Percentiles rank a stretch among this genome's conserved stretches.
phyloP scores from a whole-genome alignment of 2,329 filamentous ascomycete species.

The Monilinia aucupariae region DNA sequence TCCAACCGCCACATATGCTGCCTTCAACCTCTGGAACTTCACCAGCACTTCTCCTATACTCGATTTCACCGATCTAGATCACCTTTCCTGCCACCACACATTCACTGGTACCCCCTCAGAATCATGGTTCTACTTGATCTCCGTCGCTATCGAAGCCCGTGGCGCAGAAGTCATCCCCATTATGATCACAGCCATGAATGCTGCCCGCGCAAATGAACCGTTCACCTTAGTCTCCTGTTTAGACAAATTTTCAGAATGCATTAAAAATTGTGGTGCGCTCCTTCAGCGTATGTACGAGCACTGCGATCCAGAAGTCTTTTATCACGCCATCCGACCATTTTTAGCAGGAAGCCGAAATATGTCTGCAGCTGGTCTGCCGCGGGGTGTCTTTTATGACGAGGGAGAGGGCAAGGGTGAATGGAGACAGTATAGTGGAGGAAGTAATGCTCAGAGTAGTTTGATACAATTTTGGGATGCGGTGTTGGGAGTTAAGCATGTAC shows the following conservation, averaged over 20 bases:
- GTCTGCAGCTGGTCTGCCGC: constrained; percentile 73
- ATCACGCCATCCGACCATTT: constrained; percentile 81
- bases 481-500: constrained; percentile 71
- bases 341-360: constrained; percentile 92
- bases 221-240: constrained; percentile 58
- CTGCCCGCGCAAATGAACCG: constrained; percentile 57
- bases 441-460: constrained; percentile 86
- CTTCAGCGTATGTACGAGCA: constrained; percentile 83
- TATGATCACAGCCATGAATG: constrained; percentile 71
- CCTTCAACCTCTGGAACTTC: constrained; percentile 87
- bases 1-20: constrained; percentile 85
- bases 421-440: constrained; percentile 78
- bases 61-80: constrained; percentile 44
- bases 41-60: constrained; percentile 47
- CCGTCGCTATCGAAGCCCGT: constrained; percentile 81
- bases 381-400: constrained; percentile 79
- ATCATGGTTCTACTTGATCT: constrained; percentile 91
- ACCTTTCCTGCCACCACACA: constrained; percentile 67
- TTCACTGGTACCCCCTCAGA: constrained; percentile 88
- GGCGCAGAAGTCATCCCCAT: constrained; percentile 69
- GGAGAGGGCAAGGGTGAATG: constrained; percentile 62
- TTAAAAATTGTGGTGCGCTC: constrained; percentile 62
- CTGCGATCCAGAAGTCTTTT: constrained; percentile 83
- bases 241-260: constrained; percentile 56
- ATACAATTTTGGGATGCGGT: constrained; percentile 91